These are phyloP conservation scores for Austropuccinia psidii DNA, from an alignment of 1,284 basidiomycete species.

Conservation along the genomic window DNA sequence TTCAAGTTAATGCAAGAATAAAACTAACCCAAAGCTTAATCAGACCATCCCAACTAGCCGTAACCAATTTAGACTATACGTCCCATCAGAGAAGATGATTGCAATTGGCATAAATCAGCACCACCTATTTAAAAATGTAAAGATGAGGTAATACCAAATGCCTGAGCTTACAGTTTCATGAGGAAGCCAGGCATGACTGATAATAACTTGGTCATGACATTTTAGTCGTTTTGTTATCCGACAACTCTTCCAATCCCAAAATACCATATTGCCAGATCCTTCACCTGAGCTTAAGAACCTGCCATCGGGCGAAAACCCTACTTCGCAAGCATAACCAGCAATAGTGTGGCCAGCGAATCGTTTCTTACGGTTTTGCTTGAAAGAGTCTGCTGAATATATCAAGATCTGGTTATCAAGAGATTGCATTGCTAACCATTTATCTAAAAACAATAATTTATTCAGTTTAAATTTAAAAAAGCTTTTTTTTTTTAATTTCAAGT, in stretches of 20 bases:
- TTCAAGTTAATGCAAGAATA: too few species aligned
- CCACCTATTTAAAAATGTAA: background rate
- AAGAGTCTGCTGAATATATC: conserved; percentile 85
- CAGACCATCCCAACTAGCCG: conserved; percentile 91
- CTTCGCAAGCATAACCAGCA: conserved; percentile 91
- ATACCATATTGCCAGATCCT: conserved; percentile 85
- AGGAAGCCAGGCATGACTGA: conserved; percentile 94
- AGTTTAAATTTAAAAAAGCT: conserved; percentile 15
- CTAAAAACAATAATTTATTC: conserved; percentile 49
- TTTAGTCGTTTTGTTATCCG: conserved; percentile 81
- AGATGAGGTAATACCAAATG: conserved; percentile 39
- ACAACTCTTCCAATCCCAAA: conserved; percentile 99
- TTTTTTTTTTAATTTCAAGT: conserved; percentile 35
- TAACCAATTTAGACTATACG: conserved; percentile 81
- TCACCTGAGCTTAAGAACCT: conserved; percentile 96
- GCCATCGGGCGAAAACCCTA: conserved; percentile 95
- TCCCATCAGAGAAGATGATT: background rate
- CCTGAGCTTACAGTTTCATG: conserved; percentile 75
- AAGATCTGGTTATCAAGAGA: conserved; percentile 97
- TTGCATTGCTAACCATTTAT: conserved; percentile 94
- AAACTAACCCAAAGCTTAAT: conserved; percentile 77
- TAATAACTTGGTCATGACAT: conserved; percentile 88
- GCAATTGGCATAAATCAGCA: background rate
- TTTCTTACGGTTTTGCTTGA: conserved; percentile 97
- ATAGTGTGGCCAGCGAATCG: conserved; percentile 93